These are phyloP conservation scores for Discostella pseudostelligera DNA, from an alignment of 108 stramenopile genomes.

Conservation along the genomic window DNA sequence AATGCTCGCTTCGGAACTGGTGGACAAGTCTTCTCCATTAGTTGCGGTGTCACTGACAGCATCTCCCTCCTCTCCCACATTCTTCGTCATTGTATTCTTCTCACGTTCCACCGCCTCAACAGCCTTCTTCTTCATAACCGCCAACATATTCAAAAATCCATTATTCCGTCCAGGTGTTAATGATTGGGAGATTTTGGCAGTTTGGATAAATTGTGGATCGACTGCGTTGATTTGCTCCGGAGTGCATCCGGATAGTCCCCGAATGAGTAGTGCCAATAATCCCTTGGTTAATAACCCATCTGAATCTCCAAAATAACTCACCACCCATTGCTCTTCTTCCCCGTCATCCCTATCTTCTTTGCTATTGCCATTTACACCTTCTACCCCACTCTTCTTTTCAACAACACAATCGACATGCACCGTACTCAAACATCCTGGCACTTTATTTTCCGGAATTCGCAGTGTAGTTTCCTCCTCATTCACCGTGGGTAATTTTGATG, in stretches of 20 bases:
- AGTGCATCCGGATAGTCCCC: conserved; percentile 75
- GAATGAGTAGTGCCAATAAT: conserved; percentile 86
- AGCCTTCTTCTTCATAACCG: conserved; percentile 87
- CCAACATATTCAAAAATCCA: conserved; percentile 97
- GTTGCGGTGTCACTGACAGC: conserved; percentile 6
- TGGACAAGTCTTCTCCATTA: conserved; percentile 4
- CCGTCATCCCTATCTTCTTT: conserved; percentile 24
- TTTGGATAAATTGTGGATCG: conserved; percentile 87
- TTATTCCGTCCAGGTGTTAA: conserved; percentile 96
- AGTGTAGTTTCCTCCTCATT: conserved; percentile 52
- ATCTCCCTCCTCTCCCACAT: not conserved
- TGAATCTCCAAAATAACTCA: conserved; percentile 90
- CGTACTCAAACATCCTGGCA: conserved; percentile 89
- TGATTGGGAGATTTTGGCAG: conserved; percentile 82
- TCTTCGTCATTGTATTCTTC: not conserved
- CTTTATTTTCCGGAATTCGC: conserved; percentile 80
- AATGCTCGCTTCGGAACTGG: not conserved
- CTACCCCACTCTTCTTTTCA: conserved; percentile 22
- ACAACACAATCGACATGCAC: conserved; percentile 74
- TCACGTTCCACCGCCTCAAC: conserved; percentile 25
- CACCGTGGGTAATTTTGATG: conserved; percentile 62
- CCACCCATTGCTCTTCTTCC: conserved; percentile 37
- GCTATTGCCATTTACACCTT: conserved; percentile 35
- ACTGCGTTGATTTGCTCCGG: conserved; percentile 73
- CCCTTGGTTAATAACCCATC: conserved; percentile 96